phyloP scores from a whole-genome alignment of 768 basidiomycete genomes.

The Calocybe cyanea region DNA sequence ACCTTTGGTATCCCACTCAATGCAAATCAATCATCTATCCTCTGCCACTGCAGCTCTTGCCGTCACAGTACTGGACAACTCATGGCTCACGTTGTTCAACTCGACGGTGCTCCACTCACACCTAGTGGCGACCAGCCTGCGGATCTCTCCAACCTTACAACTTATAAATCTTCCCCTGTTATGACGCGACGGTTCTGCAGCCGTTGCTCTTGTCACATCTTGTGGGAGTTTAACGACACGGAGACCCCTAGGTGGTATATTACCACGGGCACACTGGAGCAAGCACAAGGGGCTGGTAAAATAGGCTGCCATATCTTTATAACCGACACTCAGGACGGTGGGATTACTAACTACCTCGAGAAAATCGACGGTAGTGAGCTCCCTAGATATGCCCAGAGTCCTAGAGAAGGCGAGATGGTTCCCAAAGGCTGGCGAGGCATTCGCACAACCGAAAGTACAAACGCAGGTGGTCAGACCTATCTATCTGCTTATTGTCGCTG shows the following conservation, averaged over 20 bases:
- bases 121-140: slow-evolving; percentile 4
- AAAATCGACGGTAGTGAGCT: slow-evolving; percentile 11
- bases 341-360: slow-evolving; percentile 14
- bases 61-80: slow-evolving; percentile 25
- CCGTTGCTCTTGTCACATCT: slow-evolving; percentile 16
- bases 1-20: slow-evolving; percentile 17
- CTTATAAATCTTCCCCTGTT: slow-evolving; percentile 11
- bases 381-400: slow-evolving; percentile 6
- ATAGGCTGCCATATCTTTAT: slow-evolving; percentile 13
- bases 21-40: slow-evolving; percentile 18
- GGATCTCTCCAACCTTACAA: slow-evolving; percentile 12
- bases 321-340: slow-evolving; percentile 17
- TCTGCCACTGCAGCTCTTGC: slow-evolving; percentile 29
- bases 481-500: slow-evolving; percentile 17
- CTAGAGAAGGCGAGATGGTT: neutral
- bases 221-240: slow-evolving; percentile 9
- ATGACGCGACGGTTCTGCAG: slow-evolving; percentile 16
- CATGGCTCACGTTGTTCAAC: slow-evolving; percentile 11
- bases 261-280: slow-evolving; percentile 12
- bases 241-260: slow-evolving; percentile 11
- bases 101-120: slow-evolving; percentile 14
- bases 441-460: neutral
- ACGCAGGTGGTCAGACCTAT: neutral
- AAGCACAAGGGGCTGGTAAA: slow-evolving; percentile 11
- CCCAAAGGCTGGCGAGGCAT: slow-evolving; percentile 10